Percentiles rank a stretch among this genome's conserved stretches.
Conservation (phyloP, 164 flowering plant genomes). For the Piper betle region DNA sequence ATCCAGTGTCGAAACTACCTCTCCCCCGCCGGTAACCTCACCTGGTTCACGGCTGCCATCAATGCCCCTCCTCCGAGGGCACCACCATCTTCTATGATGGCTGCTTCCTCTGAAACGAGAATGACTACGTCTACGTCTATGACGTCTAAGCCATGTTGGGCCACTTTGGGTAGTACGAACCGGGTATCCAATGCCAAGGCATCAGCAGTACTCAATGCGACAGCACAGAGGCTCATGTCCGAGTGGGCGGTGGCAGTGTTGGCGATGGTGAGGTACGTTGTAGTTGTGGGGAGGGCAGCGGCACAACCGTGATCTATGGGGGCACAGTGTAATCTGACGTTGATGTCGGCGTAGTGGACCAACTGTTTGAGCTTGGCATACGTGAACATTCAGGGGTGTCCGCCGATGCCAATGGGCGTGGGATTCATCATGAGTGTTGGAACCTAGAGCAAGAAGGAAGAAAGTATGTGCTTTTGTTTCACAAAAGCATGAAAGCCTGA, state of each 20-base stretch:
- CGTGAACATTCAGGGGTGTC: constrained; percentile 21
- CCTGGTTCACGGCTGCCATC: constrained; percentile 28
- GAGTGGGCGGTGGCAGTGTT: constrained; percentile 29
- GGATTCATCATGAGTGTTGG: constrained; percentile 37
- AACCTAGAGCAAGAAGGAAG: too few relatives aligned
- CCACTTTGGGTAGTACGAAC: constrained; percentile 4
- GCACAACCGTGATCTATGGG: constrained; percentile 16
- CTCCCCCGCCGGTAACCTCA: constrained; percentile 23
- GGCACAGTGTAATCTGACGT: constrained; percentile 39
- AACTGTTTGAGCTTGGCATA: constrained; percentile 22
- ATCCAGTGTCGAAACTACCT: constrained; percentile 36
- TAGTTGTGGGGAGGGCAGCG: constrained; percentile 14
- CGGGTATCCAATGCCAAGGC: constrained; percentile 7
- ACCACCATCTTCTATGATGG: constrained; percentile 31
- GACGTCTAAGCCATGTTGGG: constrained; percentile 27
- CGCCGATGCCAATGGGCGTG: constrained; percentile 35
- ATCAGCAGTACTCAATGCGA: constrained; percentile 6
- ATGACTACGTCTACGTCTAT: constrained; percentile 27
- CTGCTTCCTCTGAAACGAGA: constrained; percentile 43
- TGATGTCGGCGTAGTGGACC: constrained; percentile 22
- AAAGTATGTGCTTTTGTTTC: too few relatives aligned
- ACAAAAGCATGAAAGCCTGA: too few relatives aligned
- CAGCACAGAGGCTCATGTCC: constrained; percentile 9
- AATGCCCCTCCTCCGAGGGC: constrained; percentile 30
- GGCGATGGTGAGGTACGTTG: constrained; percentile 19